A percentile compares a stretch with the other conserved stretches of the same genome.
These are phyloP conservation scores for Auricularia sp. DNA, from an alignment of 768 basidiomycete genomes.

Conservation along the genomic window DNA sequence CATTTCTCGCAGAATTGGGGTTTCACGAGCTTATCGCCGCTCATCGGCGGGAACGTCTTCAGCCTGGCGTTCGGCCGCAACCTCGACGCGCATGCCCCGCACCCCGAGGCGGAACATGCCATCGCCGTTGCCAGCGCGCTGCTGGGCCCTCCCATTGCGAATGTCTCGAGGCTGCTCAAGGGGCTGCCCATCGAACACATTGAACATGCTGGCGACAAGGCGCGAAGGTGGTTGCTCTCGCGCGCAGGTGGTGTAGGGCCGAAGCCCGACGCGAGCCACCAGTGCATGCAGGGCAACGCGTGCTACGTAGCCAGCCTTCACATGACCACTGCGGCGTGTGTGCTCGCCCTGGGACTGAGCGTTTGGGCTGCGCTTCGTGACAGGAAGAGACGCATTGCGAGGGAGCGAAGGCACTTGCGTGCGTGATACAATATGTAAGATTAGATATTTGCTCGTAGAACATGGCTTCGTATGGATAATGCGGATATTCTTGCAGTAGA, in stretches of 20 bases:
- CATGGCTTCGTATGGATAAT: too few relatives aligned
- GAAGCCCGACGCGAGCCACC: constrained; percentile 26
- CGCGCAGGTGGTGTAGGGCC: constrained; percentile 26
- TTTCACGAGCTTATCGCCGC: constrained; percentile 58
- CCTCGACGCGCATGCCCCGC: constrained; percentile 56
- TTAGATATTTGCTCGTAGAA: too few relatives aligned
- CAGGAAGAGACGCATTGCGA: constrained; percentile 5
- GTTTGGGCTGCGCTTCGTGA: constrained; percentile 45
- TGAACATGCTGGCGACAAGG: constrained; percentile 11
- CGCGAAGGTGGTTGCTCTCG: constrained; percentile 17
- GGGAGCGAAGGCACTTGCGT: not conserved
- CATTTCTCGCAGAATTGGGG: constrained; percentile 87
- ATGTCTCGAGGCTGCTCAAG: not conserved
- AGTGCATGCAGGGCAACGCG: constrained; percentile 44
- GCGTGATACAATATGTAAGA: too few relatives aligned
- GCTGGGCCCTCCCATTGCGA: constrained; percentile 1
- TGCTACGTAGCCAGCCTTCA: constrained; percentile 54
- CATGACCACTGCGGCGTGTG: constrained; percentile 36
- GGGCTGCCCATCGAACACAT: not conserved
- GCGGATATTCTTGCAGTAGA: too few relatives aligned
- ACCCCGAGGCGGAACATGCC: constrained; percentile 3
- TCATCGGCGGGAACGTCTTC: constrained; percentile 69
- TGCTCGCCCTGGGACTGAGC: constrained; percentile 35
- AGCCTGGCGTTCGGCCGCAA: constrained; percentile 76
- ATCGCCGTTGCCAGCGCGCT: not conserved